Evolutionary conservation across 352 stramenopile genomes (phyloP), one percentile per base, ranked within the genome.

Genomic region (Salisapilia sapeloensis): DNA sequence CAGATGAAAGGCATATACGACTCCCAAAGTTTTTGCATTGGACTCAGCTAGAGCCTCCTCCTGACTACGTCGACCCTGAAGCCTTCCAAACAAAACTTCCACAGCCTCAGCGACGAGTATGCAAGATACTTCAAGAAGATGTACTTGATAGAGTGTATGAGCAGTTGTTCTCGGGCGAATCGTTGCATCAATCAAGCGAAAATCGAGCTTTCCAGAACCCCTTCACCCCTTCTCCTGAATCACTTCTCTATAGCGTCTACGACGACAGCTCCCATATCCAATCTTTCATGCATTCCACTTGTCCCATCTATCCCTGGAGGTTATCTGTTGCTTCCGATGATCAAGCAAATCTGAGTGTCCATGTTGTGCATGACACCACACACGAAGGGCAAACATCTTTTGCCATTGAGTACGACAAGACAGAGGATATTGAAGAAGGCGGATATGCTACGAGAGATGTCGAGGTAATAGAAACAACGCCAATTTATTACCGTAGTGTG

Each of bases 1-100:
- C 56, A 6, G 72, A 53, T 29, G 62, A 58, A 4, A 45, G 39
- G 0, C 13, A 13, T 10, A 32, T 82, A 8, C 25, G 50, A 8
- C 38, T 37, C 4, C 17, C 43, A 7, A 51, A 53, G 13, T 85
- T 81, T 20, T 41, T 81, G 19, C 48, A 55, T 1, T 85, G 64
- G 59, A 40, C 81, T 33, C 46, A 64, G 10, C 28, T 85, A 4
- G 60, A 40, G 24, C 48, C 38, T 1, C 71, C 71, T 2, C 27
- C 13, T 2, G 71, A 87, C 20, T 49, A 84, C 32, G 35, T 72
- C 12, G 53, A 87, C 28, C 71, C 71, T 0, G 71, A 87, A 3
- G 45, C 77, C 15, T 29, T 42, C 5, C 70, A 82, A 24, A 47
- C 60, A 8, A 44, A 54, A 0, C 60, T 84, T 4, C 72, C 72